These are phyloP conservation scores for Talaromyces sp. DNA, from an alignment of 2,329 filamentous ascomycete genomes.

Conservation along the genomic window DNA sequence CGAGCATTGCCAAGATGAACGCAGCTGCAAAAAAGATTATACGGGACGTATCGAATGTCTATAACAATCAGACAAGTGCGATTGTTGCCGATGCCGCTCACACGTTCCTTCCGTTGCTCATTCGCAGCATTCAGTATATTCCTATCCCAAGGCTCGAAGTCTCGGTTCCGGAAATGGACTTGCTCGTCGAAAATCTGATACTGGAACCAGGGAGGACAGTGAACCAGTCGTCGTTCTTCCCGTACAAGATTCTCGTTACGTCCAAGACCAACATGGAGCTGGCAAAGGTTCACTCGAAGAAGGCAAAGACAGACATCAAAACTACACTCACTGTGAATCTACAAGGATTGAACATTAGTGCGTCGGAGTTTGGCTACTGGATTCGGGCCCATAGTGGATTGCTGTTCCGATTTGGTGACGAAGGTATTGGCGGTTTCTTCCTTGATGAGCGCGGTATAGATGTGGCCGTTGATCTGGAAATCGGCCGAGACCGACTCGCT, in stretches of 20 bases:
- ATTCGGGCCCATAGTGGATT: conserved; percentile 68
- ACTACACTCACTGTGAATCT: conserved; percentile 73
- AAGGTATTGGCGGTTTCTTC: conserved; percentile 78
- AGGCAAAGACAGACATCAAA: conserved; percentile 62
- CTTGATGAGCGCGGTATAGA: conserved; percentile 86
- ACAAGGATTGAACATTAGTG: conserved; percentile 75
- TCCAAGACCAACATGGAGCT: conserved; percentile 85
- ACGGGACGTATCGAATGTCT: conserved; percentile 61
- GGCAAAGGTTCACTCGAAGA: conserved; percentile 64
- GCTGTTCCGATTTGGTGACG: conserved; percentile 67
- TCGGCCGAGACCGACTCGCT: conserved; percentile 71
- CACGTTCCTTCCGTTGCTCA: conserved; percentile 71
- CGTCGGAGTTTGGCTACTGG: conserved; percentile 87
- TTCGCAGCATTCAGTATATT: conserved; percentile 76
- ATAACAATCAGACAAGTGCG: conserved; percentile 62
- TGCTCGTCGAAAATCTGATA: conserved; percentile 84
- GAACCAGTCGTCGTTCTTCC: conserved; percentile 82
- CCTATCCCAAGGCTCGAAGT: conserved; percentile 89
- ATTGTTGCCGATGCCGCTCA: conserved; percentile 71
- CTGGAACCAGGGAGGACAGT: conserved; percentile 80
- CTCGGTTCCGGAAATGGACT: conserved; percentile 73
- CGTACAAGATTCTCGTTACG: conserved; percentile 73
- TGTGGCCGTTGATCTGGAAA: conserved; percentile 75
- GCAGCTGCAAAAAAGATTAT: conserved; percentile 63
- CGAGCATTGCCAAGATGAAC: conserved; percentile 64